Evolutionary conservation across 441 rosid genomes (phyloP), one percentile per base, ranked within the genome.

Genomic region (Adansonia gregorii): DNA sequence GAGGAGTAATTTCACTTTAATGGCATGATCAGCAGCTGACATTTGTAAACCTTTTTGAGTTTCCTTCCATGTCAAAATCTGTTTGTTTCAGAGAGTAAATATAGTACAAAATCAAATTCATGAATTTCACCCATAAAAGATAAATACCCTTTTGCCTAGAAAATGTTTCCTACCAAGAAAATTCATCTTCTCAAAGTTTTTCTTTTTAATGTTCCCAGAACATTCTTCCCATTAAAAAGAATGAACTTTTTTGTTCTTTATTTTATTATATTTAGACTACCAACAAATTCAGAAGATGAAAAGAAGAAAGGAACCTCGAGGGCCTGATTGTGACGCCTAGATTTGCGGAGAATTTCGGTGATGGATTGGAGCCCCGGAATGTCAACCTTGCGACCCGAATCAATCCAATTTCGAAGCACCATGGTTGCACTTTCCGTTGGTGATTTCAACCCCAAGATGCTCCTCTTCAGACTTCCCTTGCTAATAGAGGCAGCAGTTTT

Each of bases 21-120:
- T 61, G 20, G 89, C 85, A 68, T 66, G 78, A 65, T 90, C 93
- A 15, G 61, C 31, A 0, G 80, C 81, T 48, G 84, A 70, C 35
- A 85, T 59, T 17, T 61, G 79, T 67, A 79, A 67, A 46, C 81
- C 81, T 14, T 81, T 82, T 5, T 69, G 87, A 74, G 78, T 61
- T 83, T 84, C 92, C 87, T 87, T 85, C 91, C 91, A 87, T 76
- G 84, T 82, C 77, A 82, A 76, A 77, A 88, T 80, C 92, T 89
- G 78, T 56, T 72, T 31, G 35, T 79, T 12, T 12, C 43, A 67
- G 46, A 64, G 8, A n/a, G 60, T 35, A 8, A 4, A n/a, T 27
- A 7, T 76, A 51, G 12, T 5, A 63, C 71, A 45, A 4, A 49
- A 56, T 69, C 46, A 77, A 51, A 14, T 48, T 55, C 55, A 6